Percentiles rank a stretch among this genome's conserved stretches.
Evolutionary conservation across 2,329 filamentous ascomycete genomes (phyloP).

Genomic region (Alternaria panax): DNA sequence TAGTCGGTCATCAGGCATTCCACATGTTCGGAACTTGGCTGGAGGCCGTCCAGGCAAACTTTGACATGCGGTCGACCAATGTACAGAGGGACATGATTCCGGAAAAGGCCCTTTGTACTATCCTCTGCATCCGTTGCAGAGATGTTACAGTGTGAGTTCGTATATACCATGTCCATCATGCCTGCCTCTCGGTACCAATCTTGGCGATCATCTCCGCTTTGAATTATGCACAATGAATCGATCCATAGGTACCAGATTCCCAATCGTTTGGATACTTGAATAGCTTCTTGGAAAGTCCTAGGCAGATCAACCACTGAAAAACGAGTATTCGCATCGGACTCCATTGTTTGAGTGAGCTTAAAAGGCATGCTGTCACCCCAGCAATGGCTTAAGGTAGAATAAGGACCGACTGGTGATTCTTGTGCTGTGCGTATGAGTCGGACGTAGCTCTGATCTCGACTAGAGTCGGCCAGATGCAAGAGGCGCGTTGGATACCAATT

Average conservation of each 20-base stretch:
- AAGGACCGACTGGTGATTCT: neutral
- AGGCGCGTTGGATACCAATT: conserved; percentile 17
- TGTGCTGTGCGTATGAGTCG: conserved; percentile 10
- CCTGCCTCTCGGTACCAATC: conserved; percentile 14
- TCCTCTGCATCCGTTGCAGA: conserved; percentile 9
- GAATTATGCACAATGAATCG: neutral
- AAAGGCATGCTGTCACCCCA: conserved; percentile 8
- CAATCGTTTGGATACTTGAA: conserved; percentile 16
- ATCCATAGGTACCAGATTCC: conserved; percentile 29
- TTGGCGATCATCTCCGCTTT: neutral
- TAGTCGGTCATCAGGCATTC: neutral
- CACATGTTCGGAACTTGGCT: neutral
- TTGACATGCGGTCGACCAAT: neutral
- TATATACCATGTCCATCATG: conserved; percentile 17
- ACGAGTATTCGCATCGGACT: no score
- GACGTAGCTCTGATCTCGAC: neutral
- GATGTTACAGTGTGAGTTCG: conserved; percentile 14
- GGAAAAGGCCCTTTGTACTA: conserved; percentile 14
- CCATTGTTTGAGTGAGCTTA: neutral
- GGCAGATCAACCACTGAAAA: no score
- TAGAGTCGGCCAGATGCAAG: neutral
- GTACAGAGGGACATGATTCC: neutral
- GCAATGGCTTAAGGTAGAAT: conserved; percentile 18
- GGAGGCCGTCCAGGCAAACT: neutral
- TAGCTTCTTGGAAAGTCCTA: conserved; percentile 16